Conservation (phyloP, 2,329 filamentous ascomycete species). For the Cylindrodendrum hubeiense region DNA sequence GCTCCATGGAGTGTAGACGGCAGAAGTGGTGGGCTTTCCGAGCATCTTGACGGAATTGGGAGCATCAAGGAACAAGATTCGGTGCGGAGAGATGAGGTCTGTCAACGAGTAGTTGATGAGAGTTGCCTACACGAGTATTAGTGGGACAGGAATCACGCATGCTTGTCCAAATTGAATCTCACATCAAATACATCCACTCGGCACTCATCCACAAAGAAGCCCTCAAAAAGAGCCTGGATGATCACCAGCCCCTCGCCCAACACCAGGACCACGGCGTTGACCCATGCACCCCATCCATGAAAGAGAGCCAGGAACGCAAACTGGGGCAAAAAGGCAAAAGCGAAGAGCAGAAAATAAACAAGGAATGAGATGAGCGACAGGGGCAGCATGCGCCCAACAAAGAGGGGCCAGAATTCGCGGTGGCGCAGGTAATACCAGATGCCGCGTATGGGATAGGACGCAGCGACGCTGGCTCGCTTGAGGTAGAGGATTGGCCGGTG, state of each 20-base stretch:
- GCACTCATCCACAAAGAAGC: constrained; percentile 84
- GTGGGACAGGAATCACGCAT: background rate
- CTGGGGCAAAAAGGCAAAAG: constrained; percentile 90
- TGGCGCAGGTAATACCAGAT: constrained; percentile 85
- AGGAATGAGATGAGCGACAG: constrained; percentile 84
- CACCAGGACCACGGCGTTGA: constrained; percentile 88
- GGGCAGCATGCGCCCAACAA: constrained; percentile 82
- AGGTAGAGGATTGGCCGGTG: constrained; percentile 57
- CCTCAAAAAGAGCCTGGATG: constrained; percentile 78
- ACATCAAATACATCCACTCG: constrained; percentile 88
- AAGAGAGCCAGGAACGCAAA: constrained; percentile 91
- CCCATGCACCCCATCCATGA: constrained; percentile 88
- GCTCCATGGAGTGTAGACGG: constrained; percentile 89
- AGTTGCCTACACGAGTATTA: constrained; percentile 64
- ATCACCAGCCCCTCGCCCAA: constrained; percentile 85
- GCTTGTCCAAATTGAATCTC: constrained; percentile 44
- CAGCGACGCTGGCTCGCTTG: constrained; percentile 58
- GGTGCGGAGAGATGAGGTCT: constrained; percentile 75
- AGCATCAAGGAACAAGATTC: constrained; percentile 75
- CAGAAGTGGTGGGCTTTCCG: constrained; percentile 81
- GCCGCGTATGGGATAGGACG: constrained; percentile 74
- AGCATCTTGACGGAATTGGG: constrained; percentile 82
- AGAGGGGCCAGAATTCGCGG: constrained; percentile 85
- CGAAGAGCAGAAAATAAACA: constrained; percentile 87
- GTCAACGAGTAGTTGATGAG: constrained; percentile 80